These are phyloP conservation scores for Pythium brachiatum DNA, from an alignment of 352 stramenopile genomes.

Conservation along the genomic window DNA sequence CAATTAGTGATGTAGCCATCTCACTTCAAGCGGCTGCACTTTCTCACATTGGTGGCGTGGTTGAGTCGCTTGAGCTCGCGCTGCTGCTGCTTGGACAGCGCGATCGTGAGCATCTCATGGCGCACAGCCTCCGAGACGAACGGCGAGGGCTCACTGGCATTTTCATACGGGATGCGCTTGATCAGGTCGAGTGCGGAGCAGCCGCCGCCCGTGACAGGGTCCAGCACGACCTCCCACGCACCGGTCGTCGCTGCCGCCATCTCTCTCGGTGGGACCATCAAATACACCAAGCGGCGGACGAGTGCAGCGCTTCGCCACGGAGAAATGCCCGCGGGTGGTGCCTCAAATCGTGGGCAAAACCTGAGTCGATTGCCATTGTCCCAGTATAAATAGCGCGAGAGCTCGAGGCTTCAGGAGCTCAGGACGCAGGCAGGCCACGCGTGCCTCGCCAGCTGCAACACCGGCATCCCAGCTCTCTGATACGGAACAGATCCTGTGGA, in stretches of 20 bases:
- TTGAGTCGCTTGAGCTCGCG: conserved; percentile 9
- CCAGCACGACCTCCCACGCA: conserved; percentile 12
- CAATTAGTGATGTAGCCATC: not conserved
- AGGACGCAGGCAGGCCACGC: not conserved
- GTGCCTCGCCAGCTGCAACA: conserved; percentile 4
- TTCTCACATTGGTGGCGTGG: not conserved
- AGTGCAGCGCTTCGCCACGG: too few species aligned
- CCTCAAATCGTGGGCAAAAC: too few species aligned
- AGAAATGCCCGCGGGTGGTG: too few species aligned
- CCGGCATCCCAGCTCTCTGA: not conserved
- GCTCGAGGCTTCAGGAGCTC: not conserved
- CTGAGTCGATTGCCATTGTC: too few species aligned
- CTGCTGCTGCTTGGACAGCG: not conserved
- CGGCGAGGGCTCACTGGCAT: conserved; percentile 5
- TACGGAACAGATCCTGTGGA: conserved; percentile 3
- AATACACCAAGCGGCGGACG: not conserved
- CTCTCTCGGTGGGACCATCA: not conserved
- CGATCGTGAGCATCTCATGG: conserved; percentile 42
- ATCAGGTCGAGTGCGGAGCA: conserved; percentile 68
- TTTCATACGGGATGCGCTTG: conserved; percentile 29
- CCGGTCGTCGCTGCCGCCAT: not conserved
- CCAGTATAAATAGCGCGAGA: not conserved
- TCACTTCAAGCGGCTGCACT: not conserved
- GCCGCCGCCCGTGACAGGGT: conserved; percentile 28
- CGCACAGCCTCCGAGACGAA: conserved; percentile 29